Evolutionary conservation across 2,329 filamentous ascomycete species (phyloP).

Genomic region (Dothideomycetes sp.): DNA sequence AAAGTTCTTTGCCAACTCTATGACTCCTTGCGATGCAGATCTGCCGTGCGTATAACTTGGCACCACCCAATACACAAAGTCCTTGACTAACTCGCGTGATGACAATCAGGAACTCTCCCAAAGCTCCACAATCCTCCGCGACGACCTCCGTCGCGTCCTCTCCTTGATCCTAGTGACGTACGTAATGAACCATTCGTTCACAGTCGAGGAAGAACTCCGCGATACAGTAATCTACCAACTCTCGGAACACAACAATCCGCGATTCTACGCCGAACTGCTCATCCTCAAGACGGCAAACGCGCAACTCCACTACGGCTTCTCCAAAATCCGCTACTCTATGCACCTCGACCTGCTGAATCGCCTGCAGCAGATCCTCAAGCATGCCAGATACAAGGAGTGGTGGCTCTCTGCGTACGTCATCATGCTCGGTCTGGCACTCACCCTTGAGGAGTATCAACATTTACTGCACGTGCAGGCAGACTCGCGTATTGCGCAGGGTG

Average conservation of each 20-base stretch:
- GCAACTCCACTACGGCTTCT: not conserved
- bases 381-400: not conserved
- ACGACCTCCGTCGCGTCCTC: not conserved
- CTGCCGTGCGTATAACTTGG: not conserved
- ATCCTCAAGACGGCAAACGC: not conserved
- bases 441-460: not conserved
- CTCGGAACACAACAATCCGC: not conserved
- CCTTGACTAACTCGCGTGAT: not conserved
- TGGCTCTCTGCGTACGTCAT: not conserved
- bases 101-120: not conserved
- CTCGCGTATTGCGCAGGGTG: not conserved
- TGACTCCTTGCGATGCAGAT: not conserved
- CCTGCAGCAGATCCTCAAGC: not conserved
- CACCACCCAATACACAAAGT: too few relatives aligned
- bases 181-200: not conserved
- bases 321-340: not conserved
- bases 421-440: not conserved
- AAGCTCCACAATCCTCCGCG: not conserved
- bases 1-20: not conserved
- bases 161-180: not conserved
- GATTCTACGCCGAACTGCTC: not conserved
- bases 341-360: not conserved
- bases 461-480: not conserved
- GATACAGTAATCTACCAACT: not conserved
- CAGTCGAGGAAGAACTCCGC: not conserved